Percentiles rank a stretch among this genome's conserved stretches.
Conservation (phyloP, 768 basidiomycete genomes). For the Tricholoma terreum region DNA sequence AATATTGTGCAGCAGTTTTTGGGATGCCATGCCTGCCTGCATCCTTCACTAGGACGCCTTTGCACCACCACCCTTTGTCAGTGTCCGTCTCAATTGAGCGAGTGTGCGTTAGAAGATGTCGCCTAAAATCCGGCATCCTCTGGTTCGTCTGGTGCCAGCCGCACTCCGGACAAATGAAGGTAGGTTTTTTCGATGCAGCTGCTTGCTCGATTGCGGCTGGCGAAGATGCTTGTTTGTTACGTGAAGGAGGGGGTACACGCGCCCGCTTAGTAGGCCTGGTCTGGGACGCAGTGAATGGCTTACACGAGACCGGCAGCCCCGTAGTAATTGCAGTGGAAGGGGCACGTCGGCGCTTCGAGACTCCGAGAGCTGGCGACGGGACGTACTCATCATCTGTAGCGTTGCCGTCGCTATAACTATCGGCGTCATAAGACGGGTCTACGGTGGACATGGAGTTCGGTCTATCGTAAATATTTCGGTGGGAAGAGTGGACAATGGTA, state of each 20-base stretch:
- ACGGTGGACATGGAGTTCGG: background rate
- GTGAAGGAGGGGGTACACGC: slow-evolving; percentile 37
- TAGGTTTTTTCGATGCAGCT: slow-evolving; percentile 12
- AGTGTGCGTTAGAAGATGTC: slow-evolving; percentile 56
- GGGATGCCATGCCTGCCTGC: slow-evolving; percentile 16
- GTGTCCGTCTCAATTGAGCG: slow-evolving; percentile 40
- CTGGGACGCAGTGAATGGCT: slow-evolving; percentile 2
- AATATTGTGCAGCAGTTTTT: slow-evolving; percentile 20
- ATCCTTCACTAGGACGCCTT: slow-evolving; percentile 30
- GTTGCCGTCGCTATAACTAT: slow-evolving; percentile 37
- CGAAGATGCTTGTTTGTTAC: slow-evolving; percentile 41
- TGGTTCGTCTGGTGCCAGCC: slow-evolving; percentile 45
- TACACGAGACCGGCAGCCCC: background rate
- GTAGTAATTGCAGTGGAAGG: slow-evolving; percentile 7
- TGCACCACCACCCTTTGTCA: slow-evolving; percentile 35
- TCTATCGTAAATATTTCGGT: background rate
- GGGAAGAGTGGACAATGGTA: slow-evolving; percentile 4
- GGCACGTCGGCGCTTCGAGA: slow-evolving; percentile 31
- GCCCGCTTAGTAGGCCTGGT: slow-evolving; percentile 19
- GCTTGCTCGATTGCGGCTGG: slow-evolving; percentile 21
- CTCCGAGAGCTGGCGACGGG: slow-evolving; percentile 32
- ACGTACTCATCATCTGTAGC: slow-evolving; percentile 44
- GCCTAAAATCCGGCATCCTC: slow-evolving; percentile 56
- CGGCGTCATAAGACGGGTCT: slow-evolving; percentile 25
- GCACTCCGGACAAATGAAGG: slow-evolving; percentile 46